Evolutionary conservation across 2,329 filamentous ascomycete species (phyloP).

Genomic region (Scedosporium dehoogii): DNA sequence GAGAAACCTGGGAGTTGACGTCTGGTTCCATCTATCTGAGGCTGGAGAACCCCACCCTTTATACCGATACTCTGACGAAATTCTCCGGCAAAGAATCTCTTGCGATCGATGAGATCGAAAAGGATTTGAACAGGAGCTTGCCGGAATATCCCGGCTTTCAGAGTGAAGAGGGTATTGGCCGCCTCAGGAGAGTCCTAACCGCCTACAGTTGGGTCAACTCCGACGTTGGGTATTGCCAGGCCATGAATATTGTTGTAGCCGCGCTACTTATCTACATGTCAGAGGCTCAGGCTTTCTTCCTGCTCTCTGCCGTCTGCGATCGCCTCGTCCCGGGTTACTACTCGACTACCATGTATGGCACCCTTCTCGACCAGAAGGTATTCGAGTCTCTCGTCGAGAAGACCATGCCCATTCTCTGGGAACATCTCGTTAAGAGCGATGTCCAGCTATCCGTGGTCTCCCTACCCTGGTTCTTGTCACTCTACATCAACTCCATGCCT

Average conservation of each 20-base stretch:
- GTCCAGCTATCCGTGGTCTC: conserved; percentile 96
- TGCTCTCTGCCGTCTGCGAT: conserved; percentile 85
- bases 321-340: conserved; percentile 93
- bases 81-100: conserved; percentile 80
- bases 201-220: conserved; percentile 97
- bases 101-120: conserved; percentile 98
- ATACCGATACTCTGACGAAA: conserved; percentile 73
- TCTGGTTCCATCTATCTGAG: conserved; percentile 86
- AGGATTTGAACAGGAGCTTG: conserved; percentile 90
- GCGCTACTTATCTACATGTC: conserved; percentile 99
- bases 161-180: conserved; percentile 86
- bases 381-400: conserved; percentile 98
- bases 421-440: conserved; percentile 92
- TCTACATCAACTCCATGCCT: conserved; percentile 99
- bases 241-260: conserved; percentile 98
- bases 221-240: conserved; percentile 96
- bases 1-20: conserved; percentile 92
- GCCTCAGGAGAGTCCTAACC: conserved; percentile 81
- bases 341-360: conserved; percentile 98
- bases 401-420: conserved; percentile 97
- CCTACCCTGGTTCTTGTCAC: conserved; percentile 91
- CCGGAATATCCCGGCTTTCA: conserved; percentile 98
- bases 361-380: conserved; percentile 88
- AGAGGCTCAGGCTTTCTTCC: conserved; percentile 88
- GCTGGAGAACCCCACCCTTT: conserved; percentile 75